Evolutionary conservation across 805 yeast species (phyloP), one percentile per base, ranked within the genome.

Genomic region (Wickerhamomyces bovis): DNA sequence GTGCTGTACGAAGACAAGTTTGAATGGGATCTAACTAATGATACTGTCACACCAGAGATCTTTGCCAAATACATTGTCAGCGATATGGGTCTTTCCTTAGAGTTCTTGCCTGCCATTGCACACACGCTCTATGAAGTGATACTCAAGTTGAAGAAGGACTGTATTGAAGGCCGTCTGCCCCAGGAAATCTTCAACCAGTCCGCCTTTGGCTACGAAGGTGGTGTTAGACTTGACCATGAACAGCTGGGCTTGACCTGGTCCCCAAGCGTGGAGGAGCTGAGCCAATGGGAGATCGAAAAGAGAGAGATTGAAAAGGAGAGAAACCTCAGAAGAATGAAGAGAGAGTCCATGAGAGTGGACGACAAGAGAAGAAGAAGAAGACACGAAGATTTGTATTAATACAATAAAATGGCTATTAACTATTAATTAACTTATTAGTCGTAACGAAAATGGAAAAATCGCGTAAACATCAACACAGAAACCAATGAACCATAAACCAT

Each of bases 301-400:
- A 77, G 98, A 54, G 98, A 94, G 63, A 89, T 89, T 55, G 99
- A 94, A 67, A 81, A 95, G 60, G 97, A 90, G 57, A 77, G 98
- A 65, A 89, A 86, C 62, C 75, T 89, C 51, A 79, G 99, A 66
- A 80, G 99, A 61, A 73, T 90, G 61, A 92, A 95, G 72, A 80
- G 99, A 67, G 98, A 94, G 63, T 82, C 89, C 10, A 81, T 87
- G 71, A 72, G 89, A 49, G 78, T 85, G 43, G 83, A 80, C 44
- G 83, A 77, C 48, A 66, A 72, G 55, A 67, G 73, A 54, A 65
- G 69, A 48, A 64, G 73, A 52, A 58, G 78, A 58, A 72, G 80
- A 52, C 62, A 69, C 39, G 85, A 80, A 51, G 84, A 78, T 46
- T 60, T 77, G 31, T 42, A 38, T 21, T 38, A 16, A 33, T n/a